A percentile compares a stretch with the other conserved stretches of the same genome.
Conservation (phyloP, 2,329 filamentous ascomycete species). For the Neonectria sp. region DNA sequence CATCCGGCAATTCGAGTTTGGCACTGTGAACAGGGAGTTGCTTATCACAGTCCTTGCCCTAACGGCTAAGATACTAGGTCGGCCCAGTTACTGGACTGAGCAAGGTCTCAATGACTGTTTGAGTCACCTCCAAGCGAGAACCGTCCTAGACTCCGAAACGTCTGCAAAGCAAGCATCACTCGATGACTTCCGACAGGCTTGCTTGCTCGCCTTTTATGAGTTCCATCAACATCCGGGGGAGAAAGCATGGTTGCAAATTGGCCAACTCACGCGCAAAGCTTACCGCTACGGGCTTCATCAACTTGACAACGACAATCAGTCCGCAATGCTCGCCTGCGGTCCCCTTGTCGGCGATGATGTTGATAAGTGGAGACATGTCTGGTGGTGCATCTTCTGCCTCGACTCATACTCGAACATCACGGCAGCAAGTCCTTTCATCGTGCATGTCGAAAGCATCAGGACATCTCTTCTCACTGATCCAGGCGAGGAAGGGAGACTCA, state of each 20-base stretch:
- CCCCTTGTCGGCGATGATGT: conserved; percentile 2
- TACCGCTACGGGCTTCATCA: conserved; percentile 3
- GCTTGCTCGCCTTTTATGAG: conserved; percentile 3
- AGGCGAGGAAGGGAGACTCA: conserved; percentile 1
- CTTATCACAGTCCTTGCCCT: conserved; percentile 3
- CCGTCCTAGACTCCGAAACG: conserved; percentile 3
- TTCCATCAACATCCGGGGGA: conserved; percentile 4
- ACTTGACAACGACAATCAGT: conserved; percentile 3
- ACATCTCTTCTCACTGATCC: conserved; percentile 3
- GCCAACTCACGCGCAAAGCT: neutral
- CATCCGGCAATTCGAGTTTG: conserved; percentile 3
- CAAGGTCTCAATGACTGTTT: conserved; percentile 2
- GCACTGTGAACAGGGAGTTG: conserved; percentile 1
- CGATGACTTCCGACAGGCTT: neutral
- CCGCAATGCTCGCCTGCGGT: conserved; percentile 1
- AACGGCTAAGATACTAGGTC: conserved; percentile 3
- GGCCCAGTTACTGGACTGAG: conserved; percentile 4
- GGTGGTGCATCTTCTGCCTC: conserved; percentile 3
- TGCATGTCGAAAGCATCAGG: conserved; percentile 4
- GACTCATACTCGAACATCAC: conserved; percentile 4
- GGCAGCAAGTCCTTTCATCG: conserved; percentile 2
- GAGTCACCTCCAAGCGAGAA: conserved; percentile 1
- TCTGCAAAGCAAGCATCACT: neutral
- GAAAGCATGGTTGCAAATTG: conserved; percentile 3
- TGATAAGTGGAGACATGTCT: conserved; percentile 3